phyloP scores from a whole-genome alignment of 176 grass and related monocot genomes.

The Ensete ventricosum region DNA sequence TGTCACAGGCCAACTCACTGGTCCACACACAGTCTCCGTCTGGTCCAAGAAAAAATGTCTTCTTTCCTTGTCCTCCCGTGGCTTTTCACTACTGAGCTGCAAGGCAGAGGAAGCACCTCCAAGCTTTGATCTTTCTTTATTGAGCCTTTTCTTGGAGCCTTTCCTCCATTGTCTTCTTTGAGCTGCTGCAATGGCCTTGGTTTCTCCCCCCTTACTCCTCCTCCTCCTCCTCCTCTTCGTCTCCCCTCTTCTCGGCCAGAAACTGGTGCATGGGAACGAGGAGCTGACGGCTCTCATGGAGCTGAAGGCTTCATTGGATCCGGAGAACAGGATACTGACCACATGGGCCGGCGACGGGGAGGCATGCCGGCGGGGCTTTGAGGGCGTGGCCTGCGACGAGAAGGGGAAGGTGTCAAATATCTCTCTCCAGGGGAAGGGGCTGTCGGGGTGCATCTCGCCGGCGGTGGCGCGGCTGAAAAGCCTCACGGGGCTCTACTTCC shows the following conservation, averaged over 20 bases:
- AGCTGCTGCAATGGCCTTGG: not conserved
- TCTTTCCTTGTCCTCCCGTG: not conserved
- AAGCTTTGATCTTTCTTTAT: not conserved
- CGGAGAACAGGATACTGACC: slow-evolving; percentile 25
- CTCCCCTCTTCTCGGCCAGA: not conserved
- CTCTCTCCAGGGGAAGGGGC: slow-evolving; percentile 60
- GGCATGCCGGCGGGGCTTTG: slow-evolving; percentile 64
- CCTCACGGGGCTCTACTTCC: slow-evolving; percentile 58
- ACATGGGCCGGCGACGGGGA: slow-evolving; percentile 46
- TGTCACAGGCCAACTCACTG: not conserved
- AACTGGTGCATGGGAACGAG: not conserved
- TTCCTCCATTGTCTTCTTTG: not conserved
- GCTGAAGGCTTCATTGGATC: slow-evolving; percentile 60
- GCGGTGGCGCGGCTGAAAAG: slow-evolving; percentile 41
- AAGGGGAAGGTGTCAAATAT: slow-evolving; percentile 44
- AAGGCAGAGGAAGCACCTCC: not conserved
- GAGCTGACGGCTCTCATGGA: slow-evolving; percentile 66
- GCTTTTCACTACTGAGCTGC: not conserved
- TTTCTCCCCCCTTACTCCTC: not conserved
- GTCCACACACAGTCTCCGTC: not conserved
- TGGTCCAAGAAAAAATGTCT: not conserved
- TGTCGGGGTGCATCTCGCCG: slow-evolving; percentile 42
- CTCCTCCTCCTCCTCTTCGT: not conserved
- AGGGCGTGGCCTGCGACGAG: slow-evolving; percentile 61
- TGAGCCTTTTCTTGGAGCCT: not conserved